A percentile compares a stretch with the other conserved stretches of the same genome.
These are phyloP conservation scores for Trametopsis cervina DNA, from an alignment of 768 basidiomycete species.

Conservation along the genomic window DNA sequence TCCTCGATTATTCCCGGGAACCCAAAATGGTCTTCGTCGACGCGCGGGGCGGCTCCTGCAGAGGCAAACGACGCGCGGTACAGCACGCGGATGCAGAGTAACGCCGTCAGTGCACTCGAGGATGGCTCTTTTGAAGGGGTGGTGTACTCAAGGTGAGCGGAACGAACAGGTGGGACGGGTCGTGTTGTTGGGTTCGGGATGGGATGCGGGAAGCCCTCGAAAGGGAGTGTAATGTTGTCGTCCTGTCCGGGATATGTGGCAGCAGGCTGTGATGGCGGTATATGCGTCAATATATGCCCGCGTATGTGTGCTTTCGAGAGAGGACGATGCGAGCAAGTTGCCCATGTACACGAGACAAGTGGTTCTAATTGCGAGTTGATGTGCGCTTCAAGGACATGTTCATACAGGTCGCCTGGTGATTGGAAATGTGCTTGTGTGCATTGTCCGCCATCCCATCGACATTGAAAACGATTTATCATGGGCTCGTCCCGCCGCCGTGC, in stretches of 20 bases:
- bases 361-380: slow-evolving; percentile 36
- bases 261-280: slow-evolving; percentile 51
- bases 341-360: slow-evolving; percentile 63
- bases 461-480: slow-evolving; percentile 60
- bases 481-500: slow-evolving; percentile 55
- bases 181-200: slow-evolving; percentile 57
- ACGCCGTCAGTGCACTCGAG: slow-evolving; percentile 68
- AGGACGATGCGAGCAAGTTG: slow-evolving; percentile 46
- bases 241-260: slow-evolving; percentile 64
- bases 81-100: slow-evolving; percentile 77
- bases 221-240: slow-evolving; percentile 64
- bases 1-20: slow-evolving; percentile 82
- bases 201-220: slow-evolving; percentile 48
- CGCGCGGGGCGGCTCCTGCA: slow-evolving; percentile 57
- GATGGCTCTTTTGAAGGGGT: slow-evolving; percentile 58
- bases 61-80: slow-evolving; percentile 77
- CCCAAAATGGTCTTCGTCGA: slow-evolving; percentile 82
- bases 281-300: slow-evolving; percentile 70
- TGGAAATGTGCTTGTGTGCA: slow-evolving; percentile 42
- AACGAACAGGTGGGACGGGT: slow-evolving; percentile 64
- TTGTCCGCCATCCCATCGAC: slow-evolving; percentile 65
- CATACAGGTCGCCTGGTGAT: slow-evolving; percentile 60
- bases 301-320: slow-evolving; percentile 47
- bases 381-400: slow-evolving; percentile 58
- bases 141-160: slow-evolving; percentile 50